These are phyloP conservation scores for Pyrenophora tritici-repentis DNA, from an alignment of 2,329 filamentous ascomycete species.

Conservation along the genomic window DNA sequence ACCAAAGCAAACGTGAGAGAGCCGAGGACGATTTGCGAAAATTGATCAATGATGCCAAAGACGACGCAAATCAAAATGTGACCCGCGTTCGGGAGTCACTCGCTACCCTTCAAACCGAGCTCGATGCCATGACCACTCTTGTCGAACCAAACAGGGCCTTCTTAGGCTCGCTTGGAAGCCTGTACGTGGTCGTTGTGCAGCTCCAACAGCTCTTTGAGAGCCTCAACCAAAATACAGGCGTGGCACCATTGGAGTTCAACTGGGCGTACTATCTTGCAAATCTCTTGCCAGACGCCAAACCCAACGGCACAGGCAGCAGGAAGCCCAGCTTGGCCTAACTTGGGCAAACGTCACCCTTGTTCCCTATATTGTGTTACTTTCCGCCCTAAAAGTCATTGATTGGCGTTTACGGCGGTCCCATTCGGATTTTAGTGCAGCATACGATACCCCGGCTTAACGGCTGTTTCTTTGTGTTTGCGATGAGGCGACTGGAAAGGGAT, in stretches of 20 bases:
- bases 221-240: constrained; percentile 17
- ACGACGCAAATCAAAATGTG: neutral
- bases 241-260: constrained; percentile 1
- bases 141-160: constrained; percentile 12
- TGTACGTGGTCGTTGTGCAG: constrained; percentile 6
- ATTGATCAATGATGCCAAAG: constrained; percentile 1
- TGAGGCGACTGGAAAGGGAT: neutral
- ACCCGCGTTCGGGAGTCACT: neutral
- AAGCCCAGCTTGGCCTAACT: neutral
- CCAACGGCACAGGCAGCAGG: neutral
- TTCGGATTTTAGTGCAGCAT: neutral
- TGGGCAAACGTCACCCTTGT: neutral
- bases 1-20: constrained; percentile 3
- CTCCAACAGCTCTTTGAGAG: constrained; percentile 12
- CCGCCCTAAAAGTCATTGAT: neutral
- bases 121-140: constrained; percentile 7
- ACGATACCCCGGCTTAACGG: constrained; percentile 2
- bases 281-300: neutral
- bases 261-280: constrained; percentile 4
- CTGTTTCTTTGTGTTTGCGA: neutral
- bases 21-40: neutral
- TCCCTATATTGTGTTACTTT: neutral
- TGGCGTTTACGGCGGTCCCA: neutral
- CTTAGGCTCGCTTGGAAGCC: constrained; percentile 2
- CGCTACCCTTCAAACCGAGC: constrained; percentile 2